Evolutionary conservation across 208 protist genomes (phyloP), one percentile per base, ranked within the genome.

Genomic region (Herpetomonas tarakana): DNA sequence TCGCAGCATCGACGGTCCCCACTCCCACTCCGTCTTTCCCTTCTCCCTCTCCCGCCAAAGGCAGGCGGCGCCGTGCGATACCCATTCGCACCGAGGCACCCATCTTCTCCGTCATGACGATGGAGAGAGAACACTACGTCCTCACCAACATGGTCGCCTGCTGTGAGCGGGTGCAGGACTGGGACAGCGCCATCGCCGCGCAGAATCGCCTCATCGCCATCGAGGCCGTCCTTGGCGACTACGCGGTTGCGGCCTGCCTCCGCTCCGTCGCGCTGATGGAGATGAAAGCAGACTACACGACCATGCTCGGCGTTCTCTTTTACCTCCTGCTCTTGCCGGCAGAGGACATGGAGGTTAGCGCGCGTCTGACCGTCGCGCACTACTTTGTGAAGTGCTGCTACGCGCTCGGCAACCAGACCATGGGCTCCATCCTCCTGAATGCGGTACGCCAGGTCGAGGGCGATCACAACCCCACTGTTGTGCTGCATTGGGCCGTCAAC

Each of bases 61-160:
- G 44, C 44, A 18, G 9, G 4, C 44, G 44, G 4, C 44, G 44
- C 16, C 44, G 44, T 18, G 52, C 16, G 44, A n/a, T n/a, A n/a
- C n/a, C n/a, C n/a, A n/a, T n/a, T n/a, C n/a, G n/a, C n/a, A n/a
- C n/a, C n/a, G n/a, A n/a, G n/a, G n/a, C n/a, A n/a, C n/a, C n/a
- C n/a, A 7, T 49, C 19, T 4, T 18, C 16, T 11, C 44, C 9
- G 19, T 49, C 44, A 46, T 35, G 18, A 30, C 52, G 7, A 7
- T 21, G 46, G 70, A 83, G 49, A 75, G 78, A 12, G 79, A 84
- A 19, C 79, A 81, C 58, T 92, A 78, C 76, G 75, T 79, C 21
- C 55, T 89, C 61, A 71, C 68, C 49, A 86, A 87, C 64, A 86
- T 83, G 49, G 82, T 88, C 24, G 68, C 58, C 24, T 87, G 81